Percentiles rank a stretch among this genome's conserved stretches.
Conservation (phyloP, 805 yeast genomes). For the Wickerhamia fluorescens region DNA sequence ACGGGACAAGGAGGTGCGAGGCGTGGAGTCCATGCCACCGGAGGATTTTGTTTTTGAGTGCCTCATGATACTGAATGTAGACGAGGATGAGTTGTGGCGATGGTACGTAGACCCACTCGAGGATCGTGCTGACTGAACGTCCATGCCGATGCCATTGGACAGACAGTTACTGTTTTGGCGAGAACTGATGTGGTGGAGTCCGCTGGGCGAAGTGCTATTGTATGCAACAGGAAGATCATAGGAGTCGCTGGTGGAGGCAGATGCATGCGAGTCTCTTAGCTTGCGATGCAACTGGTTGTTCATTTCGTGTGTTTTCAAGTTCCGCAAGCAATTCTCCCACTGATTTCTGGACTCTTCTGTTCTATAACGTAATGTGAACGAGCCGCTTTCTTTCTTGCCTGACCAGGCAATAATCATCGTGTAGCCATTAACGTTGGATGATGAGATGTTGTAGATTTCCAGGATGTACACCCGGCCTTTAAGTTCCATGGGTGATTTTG, state of each 20-base stretch:
- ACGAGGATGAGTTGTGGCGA: conserved; percentile 36
- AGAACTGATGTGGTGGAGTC: conserved; percentile 38
- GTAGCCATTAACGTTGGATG: conserved; percentile 40
- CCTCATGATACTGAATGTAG: conserved; percentile 39
- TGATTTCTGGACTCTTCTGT: conserved; percentile 77
- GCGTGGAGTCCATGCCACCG: conserved; percentile 5
- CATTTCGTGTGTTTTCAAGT: conserved; percentile 37
- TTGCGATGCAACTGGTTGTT: conserved; percentile 30
- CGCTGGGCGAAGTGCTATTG: conserved; percentile 22
- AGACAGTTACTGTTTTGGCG: conserved; percentile 12
- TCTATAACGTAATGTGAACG: conserved; percentile 72
- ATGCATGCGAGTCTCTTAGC: conserved; percentile 28
- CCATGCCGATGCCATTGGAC: conserved; percentile 6
- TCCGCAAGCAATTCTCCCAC: conserved; percentile 68
- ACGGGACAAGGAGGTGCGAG: conserved; percentile 4
- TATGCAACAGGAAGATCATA: conserved; percentile 11
- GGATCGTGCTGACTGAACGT: conserved; percentile 12
- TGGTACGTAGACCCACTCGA: conserved; percentile 25
- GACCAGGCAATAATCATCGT: conserved; percentile 68
- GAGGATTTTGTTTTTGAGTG: conserved; percentile 12
- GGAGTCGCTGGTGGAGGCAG: conserved; percentile 18
- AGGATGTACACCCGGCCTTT: conserved; percentile 79
- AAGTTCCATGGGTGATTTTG: conserved; percentile 40
- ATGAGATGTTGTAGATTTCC: conserved; percentile 42
- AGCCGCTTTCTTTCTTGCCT: conserved; percentile 82